A percentile compares a stretch with the other conserved stretches of the same genome.
Evolutionary conservation across 345 rosid species (phyloP).

Genomic region (Eucalyptus sp.): DNA sequence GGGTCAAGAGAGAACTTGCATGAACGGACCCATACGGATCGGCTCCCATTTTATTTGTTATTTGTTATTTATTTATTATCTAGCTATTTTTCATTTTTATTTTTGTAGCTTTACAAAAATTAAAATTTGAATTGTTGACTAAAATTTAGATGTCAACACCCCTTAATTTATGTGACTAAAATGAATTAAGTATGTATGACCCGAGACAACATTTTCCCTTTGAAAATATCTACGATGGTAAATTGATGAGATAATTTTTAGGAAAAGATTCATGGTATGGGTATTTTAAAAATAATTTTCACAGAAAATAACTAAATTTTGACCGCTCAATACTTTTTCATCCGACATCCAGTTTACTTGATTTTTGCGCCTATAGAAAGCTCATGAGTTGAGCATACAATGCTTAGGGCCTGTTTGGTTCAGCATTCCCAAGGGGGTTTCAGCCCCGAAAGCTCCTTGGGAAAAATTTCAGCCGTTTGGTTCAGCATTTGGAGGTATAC

Average conservation of each 20-base stretch:
- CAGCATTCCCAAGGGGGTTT: too few species aligned
- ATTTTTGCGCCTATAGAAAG: neutral
- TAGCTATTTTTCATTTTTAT: neutral
- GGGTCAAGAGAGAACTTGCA: neutral
- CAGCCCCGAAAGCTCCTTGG: too few species aligned
- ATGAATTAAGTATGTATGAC: neutral
- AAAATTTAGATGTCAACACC: too few species aligned
- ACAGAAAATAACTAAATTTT: too few species aligned
- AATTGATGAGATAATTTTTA: neutral
- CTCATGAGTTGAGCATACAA: accelerated
- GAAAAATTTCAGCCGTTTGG: too few species aligned
- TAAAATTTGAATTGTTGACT: too few species aligned
- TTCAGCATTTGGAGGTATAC: too few species aligned
- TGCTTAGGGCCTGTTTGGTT: too few species aligned
- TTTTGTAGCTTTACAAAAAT: too few species aligned
- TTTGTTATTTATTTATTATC: neutral
- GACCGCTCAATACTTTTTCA: neutral
- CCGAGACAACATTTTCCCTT: neutral
- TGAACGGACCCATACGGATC: neutral
- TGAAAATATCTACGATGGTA: neutral
- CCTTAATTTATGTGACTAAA: neutral
- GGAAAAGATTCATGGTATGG: neutral
- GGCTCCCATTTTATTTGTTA: neutral
- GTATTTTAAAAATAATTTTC: too few species aligned
- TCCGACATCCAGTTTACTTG: neutral